Base-by-base conservation (phyloP, 163 green algal genomes). In the Prototheca cutis region DNA sequence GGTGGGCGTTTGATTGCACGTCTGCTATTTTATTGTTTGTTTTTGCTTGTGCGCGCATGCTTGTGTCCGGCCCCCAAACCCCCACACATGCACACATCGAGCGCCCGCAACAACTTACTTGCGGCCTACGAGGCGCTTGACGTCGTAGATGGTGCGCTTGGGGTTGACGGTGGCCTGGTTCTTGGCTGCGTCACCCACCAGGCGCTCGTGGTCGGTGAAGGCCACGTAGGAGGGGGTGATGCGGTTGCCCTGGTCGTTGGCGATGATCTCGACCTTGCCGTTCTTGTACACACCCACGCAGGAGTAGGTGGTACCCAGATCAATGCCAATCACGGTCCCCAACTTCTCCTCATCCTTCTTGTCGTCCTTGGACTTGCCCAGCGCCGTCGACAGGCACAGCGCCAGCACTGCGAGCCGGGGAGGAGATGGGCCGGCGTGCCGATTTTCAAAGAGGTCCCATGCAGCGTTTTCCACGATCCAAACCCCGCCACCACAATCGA, bases 221-320 rank as follows among this genome's bases (percentile, higher is more conserved):
- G 90, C 91, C 8, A 99, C 92, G 61, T 97, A 97, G 2, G 89
- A 97, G 21, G 92, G 92, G 3, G 90, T 97, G 74, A 96, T 98
- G 39, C 92, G 76, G 81, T 98, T 98, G 56, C 92, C 90, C 71
- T 76, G 87, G 65, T 98, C 91, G 71, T 97, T 98, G 52, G 93
- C 89, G 55, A 98, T 95, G 71, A 98, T 98, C 76, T 98, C 91
- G 33, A 98, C 93, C 17, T 85, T 83, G 3, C 87, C 84, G 59
- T 95, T 95, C 75, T 97, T 96, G 79, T 95, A 98, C 2, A 98
- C 93, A 30, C 91, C 93, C 32, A 96, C 86, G 55, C 85, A 95
- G 4, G 81, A 92, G 74, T 98, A 95, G 24, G 89, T 95, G 30
- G 89, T 96, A 25, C 84, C 85, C 48, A 95, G 72, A 63, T 96